Conservation (phyloP, 2,329 filamentous ascomycete species). For the Sporothrix curviconia region DNA sequence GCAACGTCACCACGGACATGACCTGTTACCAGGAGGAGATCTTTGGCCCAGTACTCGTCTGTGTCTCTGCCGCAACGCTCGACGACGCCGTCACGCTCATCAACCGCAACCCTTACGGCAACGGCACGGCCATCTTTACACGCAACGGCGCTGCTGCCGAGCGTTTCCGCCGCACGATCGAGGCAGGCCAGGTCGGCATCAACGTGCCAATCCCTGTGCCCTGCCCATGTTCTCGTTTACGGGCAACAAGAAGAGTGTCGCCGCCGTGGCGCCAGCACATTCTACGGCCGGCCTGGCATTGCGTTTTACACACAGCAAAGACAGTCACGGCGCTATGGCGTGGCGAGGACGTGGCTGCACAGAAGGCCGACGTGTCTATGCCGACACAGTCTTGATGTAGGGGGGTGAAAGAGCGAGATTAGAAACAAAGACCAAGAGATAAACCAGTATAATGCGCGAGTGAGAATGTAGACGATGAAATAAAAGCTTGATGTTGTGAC, state of each 20-base stretch:
- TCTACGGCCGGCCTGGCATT: slow-evolving; percentile 89
- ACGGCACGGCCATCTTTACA: slow-evolving; percentile 81
- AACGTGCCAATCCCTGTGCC: slow-evolving; percentile 74
- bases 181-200: slow-evolving; percentile 80
- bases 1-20: slow-evolving; percentile 74
- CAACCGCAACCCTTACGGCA: slow-evolving; percentile 81
- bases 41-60: slow-evolving; percentile 78
- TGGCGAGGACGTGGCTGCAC: slow-evolving; percentile 73
- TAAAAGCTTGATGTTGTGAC: no score
- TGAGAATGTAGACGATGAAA: no score
- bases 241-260: slow-evolving; percentile 81
- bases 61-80: slow-evolving; percentile 68
- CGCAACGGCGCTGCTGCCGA: slow-evolving; percentile 69
- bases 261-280: slow-evolving; percentile 89
- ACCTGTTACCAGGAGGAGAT: slow-evolving; percentile 80
- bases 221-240: slow-evolving; percentile 68
- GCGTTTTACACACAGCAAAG: slow-evolving; percentile 98
- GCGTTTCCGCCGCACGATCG: slow-evolving; percentile 71
- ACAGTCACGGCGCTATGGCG: slow-evolving; percentile 93
- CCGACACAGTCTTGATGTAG: no score
- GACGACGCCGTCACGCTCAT: slow-evolving; percentile 76
- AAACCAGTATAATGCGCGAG: no score
- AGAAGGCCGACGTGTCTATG: slow-evolving; percentile 85
- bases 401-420: no score
- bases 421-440: no score